A percentile compares a stretch with the other conserved stretches of the same genome.
These are phyloP conservation scores for Ilex aquifolium DNA, from an alignment of 257 asterid species.

Conservation along the genomic window DNA sequence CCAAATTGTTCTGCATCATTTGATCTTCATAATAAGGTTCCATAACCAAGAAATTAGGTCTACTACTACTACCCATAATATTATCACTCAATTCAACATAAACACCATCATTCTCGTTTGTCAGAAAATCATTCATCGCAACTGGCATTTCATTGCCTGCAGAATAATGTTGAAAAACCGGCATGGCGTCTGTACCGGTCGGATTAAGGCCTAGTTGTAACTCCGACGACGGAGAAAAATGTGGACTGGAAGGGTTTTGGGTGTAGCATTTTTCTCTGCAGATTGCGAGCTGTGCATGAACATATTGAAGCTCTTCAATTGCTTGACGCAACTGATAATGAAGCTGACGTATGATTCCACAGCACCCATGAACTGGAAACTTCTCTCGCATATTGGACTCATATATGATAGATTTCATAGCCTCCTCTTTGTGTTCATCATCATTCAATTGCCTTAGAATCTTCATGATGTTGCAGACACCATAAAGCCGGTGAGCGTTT, in stretches of 20 bases:
- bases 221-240: not conserved
- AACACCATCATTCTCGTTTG: slow-evolving; percentile 9
- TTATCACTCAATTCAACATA: slow-evolving; percentile 5
- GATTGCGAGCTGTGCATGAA: slow-evolving; percentile 20
- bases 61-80: not conserved
- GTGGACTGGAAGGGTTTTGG: not conserved
- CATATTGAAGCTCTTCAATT: slow-evolving; percentile 21
- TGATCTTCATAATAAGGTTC: slow-evolving; percentile 9
- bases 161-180: slow-evolving; percentile 9
- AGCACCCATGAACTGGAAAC: slow-evolving; percentile 52
- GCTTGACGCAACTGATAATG: slow-evolving; percentile 16
- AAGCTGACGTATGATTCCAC: slow-evolving; percentile 28
- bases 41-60: slow-evolving; percentile 10
- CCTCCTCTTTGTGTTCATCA: slow-evolving; percentile 37
- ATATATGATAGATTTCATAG: slow-evolving; percentile 59
- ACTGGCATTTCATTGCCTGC: slow-evolving; percentile 8
- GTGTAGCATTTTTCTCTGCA: slow-evolving; percentile 18
- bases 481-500: slow-evolving; percentile 59
- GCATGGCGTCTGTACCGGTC: not conserved
- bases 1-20: slow-evolving; percentile 3
- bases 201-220: slow-evolving; percentile 6
- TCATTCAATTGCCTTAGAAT: slow-evolving; percentile 17
- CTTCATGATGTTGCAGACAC: slow-evolving; percentile 48
- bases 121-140: not conserved
- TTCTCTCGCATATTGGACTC: slow-evolving; percentile 54